phyloP scores from a whole-genome alignment of 2,329 filamentous ascomycete species.

The Karstenula rhodostoma region DNA sequence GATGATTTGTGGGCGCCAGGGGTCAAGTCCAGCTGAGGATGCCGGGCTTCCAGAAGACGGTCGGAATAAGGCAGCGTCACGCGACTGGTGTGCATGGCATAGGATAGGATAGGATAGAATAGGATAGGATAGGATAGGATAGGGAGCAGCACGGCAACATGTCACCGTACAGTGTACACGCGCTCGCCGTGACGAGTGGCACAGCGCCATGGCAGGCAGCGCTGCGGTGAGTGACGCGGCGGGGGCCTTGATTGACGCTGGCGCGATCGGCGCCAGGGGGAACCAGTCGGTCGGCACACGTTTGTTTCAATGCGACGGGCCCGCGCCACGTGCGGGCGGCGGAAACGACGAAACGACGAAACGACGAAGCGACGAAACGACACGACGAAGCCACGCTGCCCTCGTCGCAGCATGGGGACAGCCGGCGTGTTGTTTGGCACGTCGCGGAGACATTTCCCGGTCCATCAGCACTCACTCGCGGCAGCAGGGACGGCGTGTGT shows the following conservation, averaged over 20 bases:
- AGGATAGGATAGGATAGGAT: slow-evolving; percentile 21
- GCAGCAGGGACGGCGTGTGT: slow-evolving; percentile 5
- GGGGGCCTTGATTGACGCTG: not conserved
- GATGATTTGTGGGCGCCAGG: slow-evolving; percentile 40
- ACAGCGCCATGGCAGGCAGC: not conserved
- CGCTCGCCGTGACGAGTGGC: not conserved
- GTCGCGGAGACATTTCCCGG: not conserved
- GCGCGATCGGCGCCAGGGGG: slow-evolving; percentile 29
- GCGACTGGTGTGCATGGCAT: slow-evolving; percentile 35
- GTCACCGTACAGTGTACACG: not conserved
- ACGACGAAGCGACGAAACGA: no score
- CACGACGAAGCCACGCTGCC: slow-evolving; percentile 3
- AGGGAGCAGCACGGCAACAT: slow-evolving; percentile 11
- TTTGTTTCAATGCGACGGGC: slow-evolving; percentile 35
- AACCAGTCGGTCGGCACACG: slow-evolving; percentile 37
- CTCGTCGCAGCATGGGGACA: slow-evolving; percentile 16
- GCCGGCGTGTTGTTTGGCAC: not conserved
- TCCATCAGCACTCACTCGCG: no score
- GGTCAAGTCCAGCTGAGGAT: slow-evolving; percentile 23
- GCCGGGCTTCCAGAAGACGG: slow-evolving; percentile 39
- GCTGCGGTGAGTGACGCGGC: slow-evolving; percentile 3
- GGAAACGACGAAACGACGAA: slow-evolving; percentile 1
- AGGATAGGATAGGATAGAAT: slow-evolving; percentile 24
- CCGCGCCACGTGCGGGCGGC: slow-evolving; percentile 37
- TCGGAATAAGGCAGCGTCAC: slow-evolving; percentile 33